Base-by-base conservation (phyloP, 345 rosid genomes). In the Gossypium herbaceum region DNA sequence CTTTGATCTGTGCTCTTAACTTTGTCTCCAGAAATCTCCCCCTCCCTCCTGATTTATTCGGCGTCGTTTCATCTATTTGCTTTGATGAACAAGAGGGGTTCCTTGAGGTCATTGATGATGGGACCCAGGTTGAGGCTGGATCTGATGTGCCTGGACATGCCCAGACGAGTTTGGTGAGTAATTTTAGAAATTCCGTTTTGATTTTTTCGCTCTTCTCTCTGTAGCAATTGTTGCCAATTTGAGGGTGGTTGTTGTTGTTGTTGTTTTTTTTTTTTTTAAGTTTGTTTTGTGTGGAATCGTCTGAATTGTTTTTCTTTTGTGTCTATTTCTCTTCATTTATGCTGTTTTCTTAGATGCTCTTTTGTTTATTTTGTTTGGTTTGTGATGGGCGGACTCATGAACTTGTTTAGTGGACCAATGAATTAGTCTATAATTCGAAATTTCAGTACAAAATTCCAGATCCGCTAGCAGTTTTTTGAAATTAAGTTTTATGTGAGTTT, bases 1-100 rank as follows among this genome's bases (percentile, higher is more conserved):
- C 97, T 62, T 81, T 95, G 82, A 88, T 95, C 78, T 88, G 79
- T 71, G 97, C 99, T 71, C 92, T 96, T 75, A 90, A 85, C 76
- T 84, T 87, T 79, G 89, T 96, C 82, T 93, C 98, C 57, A 91
- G 99, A 16, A 83, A 92, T 86, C 94, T 95, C 78, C 98, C 98
- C 57, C 78, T 95, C 50, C 97, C 98, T 81, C 86, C 89, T 65
- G 87, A 92, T 52, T 84, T 96, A 27, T 79, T 85, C 79, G 75
- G 82, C 76, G 57, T 86, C 74, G 95, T 93, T 71, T 90, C 93
- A 59, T 87, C 94, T 2, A 89, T 96, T 77, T 90, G 89, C 79
- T 77, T 70, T 73, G 91, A 39, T 62, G 82, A 63, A 41, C 73
- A 29, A 17, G 82, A 75, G 19, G 80, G 47, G 15, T 74, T 7